Evolutionary conservation across 2,329 filamentous ascomycete species (phyloP).

Genomic region (Curvularia hawaiiensis): DNA sequence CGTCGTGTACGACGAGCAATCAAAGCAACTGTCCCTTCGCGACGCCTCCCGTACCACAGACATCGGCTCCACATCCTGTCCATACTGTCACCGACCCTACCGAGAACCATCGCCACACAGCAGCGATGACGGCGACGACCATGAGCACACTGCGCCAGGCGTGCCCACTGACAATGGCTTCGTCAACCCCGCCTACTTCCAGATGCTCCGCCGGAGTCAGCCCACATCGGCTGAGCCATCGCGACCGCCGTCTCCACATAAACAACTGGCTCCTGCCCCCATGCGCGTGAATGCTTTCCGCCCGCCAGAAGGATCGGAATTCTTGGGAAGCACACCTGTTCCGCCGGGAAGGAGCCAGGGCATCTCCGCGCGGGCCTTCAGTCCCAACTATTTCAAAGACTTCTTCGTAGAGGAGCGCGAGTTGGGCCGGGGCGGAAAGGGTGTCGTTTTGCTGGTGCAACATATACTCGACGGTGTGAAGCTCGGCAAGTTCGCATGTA

Average conservation of each 20-base stretch:
- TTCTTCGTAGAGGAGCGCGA: constrained; percentile 92
- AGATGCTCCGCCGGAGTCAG: constrained; percentile 75
- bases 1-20: constrained; percentile 86
- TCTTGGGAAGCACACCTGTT: constrained; percentile 53
- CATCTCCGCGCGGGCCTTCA: constrained; percentile 87
- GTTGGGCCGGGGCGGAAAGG: constrained; percentile 88
- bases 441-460: constrained; percentile 90
- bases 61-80: constrained; percentile 73
- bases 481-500: constrained; percentile 92
- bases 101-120: constrained; percentile 51
- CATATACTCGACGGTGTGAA: constrained; percentile 90
- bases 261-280: constrained; percentile 47
- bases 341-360: constrained; percentile 57
- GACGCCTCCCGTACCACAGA: constrained; percentile 59
- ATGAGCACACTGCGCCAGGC: constrained; percentile 37
- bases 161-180: constrained; percentile 64
- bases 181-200: constrained; percentile 92
- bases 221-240: constrained; percentile 57
- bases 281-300: constrained; percentile 34
- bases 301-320: constrained; percentile 57
- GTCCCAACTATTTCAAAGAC: constrained; percentile 86
- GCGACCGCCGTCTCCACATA: constrained; percentile 56
- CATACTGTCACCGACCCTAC: constrained; percentile 83
- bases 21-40: constrained; percentile 82
- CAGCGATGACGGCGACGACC: constrained; percentile 39